Base-by-base conservation (phyloP, 1,284 basidiomycete species). In the Melampsora larici-populina region DNA sequence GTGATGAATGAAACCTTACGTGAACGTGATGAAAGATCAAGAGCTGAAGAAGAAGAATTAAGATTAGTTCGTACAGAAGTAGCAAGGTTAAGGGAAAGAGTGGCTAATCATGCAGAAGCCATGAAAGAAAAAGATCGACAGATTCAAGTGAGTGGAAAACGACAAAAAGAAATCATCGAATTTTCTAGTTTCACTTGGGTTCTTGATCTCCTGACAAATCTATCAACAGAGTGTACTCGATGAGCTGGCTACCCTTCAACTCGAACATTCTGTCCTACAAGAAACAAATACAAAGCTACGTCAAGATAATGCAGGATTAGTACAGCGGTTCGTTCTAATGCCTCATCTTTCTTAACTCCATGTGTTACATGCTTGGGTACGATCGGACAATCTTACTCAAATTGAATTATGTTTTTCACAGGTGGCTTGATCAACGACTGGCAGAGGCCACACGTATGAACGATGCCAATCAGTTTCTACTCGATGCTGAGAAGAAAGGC, bases 371-470 rank as follows among this genome's bases (percentile, higher is more conserved):
- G 26, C 24, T 26, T 26, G 62, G 8, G 6, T 64, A 3, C 8
- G 62, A 64, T 24, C 62, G 26, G 11, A 31, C 18, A 36, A 4
- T 36, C 24, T 33, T 64, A 24, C 62, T 60, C 49, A 71, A 5
- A 29, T 69, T 31, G 2, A 29, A 58, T 4, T 26, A n/a, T n/a
- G n/a, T n/a, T n/a, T n/a, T n/a, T n/a, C n/a, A 18, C 43, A 78
- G 76, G 21, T 97, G 94, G 94, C 87, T 97, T 31, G 94, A 97
- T 83, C 90, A 91, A 81, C 97, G 97, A 86, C 93, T 97, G 82
- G 86, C 89, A 18, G 94, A 95, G 82, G 96, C 91, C 6, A 93
- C 95, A 84, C 90, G 90, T 86, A 93, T 99, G 92, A 98, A 99
- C 85, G 92, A 92, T 36, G 74, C 74, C 9, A 76, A 76, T 63